Conservation (phyloP, 805 yeast species). For the Wickerhamiella cacticola region DNA sequence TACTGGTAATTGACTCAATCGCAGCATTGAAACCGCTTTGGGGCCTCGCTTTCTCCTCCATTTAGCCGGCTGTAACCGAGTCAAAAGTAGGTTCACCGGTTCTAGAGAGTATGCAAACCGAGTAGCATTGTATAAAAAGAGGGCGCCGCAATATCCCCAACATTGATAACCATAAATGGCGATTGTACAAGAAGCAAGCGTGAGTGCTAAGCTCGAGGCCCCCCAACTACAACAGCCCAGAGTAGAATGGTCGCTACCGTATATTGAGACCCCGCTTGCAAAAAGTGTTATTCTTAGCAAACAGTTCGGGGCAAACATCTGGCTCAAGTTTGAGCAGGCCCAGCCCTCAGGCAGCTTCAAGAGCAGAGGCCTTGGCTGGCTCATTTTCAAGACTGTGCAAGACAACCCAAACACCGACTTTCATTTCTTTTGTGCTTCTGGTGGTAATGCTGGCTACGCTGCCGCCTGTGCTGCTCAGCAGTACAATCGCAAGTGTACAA, state of each 20-base stretch:
- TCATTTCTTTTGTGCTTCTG: slow-evolving; percentile 74
- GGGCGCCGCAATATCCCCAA: background rate
- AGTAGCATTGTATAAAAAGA: background rate
- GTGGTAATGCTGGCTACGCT: slow-evolving; percentile 96
- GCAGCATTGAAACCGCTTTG: too few relatives aligned
- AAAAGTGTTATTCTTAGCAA: slow-evolving; percentile 64
- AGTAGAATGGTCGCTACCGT: background rate
- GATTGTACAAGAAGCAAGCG: background rate
- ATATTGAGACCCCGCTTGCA: slow-evolving; percentile 59
- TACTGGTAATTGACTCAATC: too few relatives aligned
- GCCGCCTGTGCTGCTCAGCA: slow-evolving; percentile 81
- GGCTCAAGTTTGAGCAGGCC: slow-evolving; percentile 71
- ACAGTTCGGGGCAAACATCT: slow-evolving; percentile 55
- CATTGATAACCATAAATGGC: background rate
- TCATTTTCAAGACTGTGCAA: slow-evolving; percentile 46
- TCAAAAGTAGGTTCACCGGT: slow-evolving; percentile 7
- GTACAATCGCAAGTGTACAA: slow-evolving; percentile 45
- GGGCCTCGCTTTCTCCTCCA: too few relatives aligned
- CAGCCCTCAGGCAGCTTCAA: slow-evolving; percentile 90
- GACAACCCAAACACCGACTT: slow-evolving; percentile 30
- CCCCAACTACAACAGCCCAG: background rate
- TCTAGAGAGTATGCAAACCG: slow-evolving; percentile 3
- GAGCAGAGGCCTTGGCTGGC: slow-evolving; percentile 85
- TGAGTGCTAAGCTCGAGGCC: background rate
- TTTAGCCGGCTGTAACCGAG: too few relatives aligned